These are phyloP conservation scores for Claviceps humidiphila DNA, from an alignment of 2,329 filamentous ascomycete genomes.

Conservation along the genomic window DNA sequence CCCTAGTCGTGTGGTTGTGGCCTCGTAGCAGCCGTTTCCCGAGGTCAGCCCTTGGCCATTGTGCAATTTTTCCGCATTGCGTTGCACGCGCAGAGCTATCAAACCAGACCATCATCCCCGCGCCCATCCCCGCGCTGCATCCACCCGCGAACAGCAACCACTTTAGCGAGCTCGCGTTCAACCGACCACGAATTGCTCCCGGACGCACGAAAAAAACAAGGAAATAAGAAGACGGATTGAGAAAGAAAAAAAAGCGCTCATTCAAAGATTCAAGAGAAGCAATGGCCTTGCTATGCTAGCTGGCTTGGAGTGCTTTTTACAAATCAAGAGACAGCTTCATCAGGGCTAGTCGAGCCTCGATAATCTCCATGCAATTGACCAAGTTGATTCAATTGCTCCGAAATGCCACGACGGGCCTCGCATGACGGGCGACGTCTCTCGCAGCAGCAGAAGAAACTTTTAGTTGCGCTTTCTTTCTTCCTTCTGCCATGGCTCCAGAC, in stretches of 20 bases:
- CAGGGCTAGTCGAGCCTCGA: background rate
- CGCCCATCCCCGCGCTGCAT: background rate
- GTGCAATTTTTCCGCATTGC: background rate
- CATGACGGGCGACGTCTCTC: slow-evolving; percentile 39
- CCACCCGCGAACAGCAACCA: background rate
- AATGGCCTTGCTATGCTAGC: background rate
- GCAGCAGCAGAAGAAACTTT: slow-evolving; percentile 28
- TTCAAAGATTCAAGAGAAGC: background rate
- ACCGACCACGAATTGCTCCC: background rate
- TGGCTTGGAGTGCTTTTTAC: slow-evolving; percentile 1
- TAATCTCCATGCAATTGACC: slow-evolving; percentile 3
- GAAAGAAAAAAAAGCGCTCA: background rate
- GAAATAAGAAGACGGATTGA: background rate
- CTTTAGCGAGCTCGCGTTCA: background rate
- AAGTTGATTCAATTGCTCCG: slow-evolving; percentile 4
- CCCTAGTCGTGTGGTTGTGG: background rate
- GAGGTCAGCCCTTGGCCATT: background rate
- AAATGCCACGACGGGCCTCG: slow-evolving; percentile 52
- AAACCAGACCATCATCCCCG: background rate
- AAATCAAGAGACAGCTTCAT: slow-evolving; percentile 2
- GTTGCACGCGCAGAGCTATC: background rate
- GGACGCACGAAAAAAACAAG: background rate
- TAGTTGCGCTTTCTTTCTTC: slow-evolving; percentile 44
- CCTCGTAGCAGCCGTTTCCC: background rate
- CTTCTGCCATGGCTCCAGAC: slow-evolving; percentile 41